Base-by-base conservation (phyloP, 73 alveolate species). In the Breviolum minutum region DNA sequence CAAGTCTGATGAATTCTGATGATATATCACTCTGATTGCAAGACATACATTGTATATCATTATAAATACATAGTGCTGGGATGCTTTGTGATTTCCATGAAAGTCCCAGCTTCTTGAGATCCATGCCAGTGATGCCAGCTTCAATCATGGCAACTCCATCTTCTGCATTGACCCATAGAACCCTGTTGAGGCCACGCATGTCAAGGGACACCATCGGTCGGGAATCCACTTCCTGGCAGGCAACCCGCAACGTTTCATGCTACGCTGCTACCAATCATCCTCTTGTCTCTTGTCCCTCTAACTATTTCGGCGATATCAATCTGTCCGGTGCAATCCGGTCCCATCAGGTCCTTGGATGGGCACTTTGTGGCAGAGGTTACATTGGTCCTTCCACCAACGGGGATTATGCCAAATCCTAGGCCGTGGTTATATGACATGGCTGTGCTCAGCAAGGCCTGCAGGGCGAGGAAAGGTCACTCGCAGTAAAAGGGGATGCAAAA, bases 311-410 rank as follows among this genome's bases (percentile, higher is more conserved):
- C 54, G 54, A 40, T 40, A 40, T 40, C 54, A 40, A 40, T 40
- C 54, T 40, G 54, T 40, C 54, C 54, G 54, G 0, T 30, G 26
- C 63, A 77, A 16, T 30, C 86, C 63, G 14, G 11, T 17, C 20
- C 27, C 86, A 24, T 11, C 63, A 62, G 19, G 54, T 82, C 91
- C 63, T 26, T 26, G n/a, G 97, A 71, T 40, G 99, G 99, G 92
- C 99, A 99, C 69, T 94, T 61, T 27, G 99, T 99, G 71, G 99
- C 99, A 79, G 99, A 99, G n/a, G 99, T 99, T 77, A 99, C 99
- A 94, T 99, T 99, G 29, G 99, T 99, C 66, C 99, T 99, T 71
- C 99, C 99, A 32, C 97, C 97, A 64, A 92, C 97, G 3, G 97
- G 97, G 12, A 92, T 92, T 87, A 92, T 60, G 64, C 97, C 97